These are phyloP conservation scores for Gnomoniopsis smithogilvyi DNA, from an alignment of 2,329 filamentous ascomycete species.

Conservation along the genomic window DNA sequence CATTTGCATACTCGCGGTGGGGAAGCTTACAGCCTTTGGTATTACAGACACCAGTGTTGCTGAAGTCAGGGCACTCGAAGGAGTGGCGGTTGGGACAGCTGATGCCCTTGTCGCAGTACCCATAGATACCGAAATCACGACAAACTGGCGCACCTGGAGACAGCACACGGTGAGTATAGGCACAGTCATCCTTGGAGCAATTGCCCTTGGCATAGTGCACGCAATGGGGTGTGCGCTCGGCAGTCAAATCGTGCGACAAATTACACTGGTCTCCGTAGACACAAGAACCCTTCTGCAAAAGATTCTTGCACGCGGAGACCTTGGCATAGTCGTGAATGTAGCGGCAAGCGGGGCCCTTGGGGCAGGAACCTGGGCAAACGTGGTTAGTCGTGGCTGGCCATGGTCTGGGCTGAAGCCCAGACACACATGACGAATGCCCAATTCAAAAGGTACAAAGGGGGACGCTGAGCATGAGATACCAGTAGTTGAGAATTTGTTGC, in stretches of 20 bases:
- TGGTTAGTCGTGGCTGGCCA: slow-evolving; percentile 8
- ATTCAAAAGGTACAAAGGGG: slow-evolving; percentile 1
- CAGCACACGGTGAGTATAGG: slow-evolving; percentile 80
- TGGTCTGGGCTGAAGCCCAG: background rate
- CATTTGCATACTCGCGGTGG: slow-evolving; percentile 83
- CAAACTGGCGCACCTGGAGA: slow-evolving; percentile 78
- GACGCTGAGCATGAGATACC: slow-evolving; percentile 51
- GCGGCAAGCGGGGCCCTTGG: slow-evolving; percentile 74
- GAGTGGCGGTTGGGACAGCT: slow-evolving; percentile 80
- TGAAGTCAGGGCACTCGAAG: slow-evolving; percentile 91
- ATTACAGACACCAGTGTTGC: slow-evolving; percentile 83
- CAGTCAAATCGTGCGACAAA: slow-evolving; percentile 80
- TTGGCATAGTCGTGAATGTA: slow-evolving; percentile 82
- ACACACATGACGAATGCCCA: background rate
- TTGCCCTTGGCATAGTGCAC: slow-evolving; percentile 86
- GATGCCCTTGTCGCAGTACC: slow-evolving; percentile 83
- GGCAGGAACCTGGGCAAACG: slow-evolving; percentile 69
- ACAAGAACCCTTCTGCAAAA: slow-evolving; percentile 77
- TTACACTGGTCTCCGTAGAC: slow-evolving; percentile 76
- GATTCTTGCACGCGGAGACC: slow-evolving; percentile 87
- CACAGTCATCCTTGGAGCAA: slow-evolving; percentile 83
- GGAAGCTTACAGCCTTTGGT: slow-evolving; percentile 78
- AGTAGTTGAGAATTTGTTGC: slow-evolving; percentile 68
- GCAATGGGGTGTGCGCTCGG: slow-evolving; percentile 83
- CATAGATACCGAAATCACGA: slow-evolving; percentile 76